phyloP scores from a whole-genome alignment of 1,139 yeast species.

The Spencermartinsiella ligniputridi region DNA sequence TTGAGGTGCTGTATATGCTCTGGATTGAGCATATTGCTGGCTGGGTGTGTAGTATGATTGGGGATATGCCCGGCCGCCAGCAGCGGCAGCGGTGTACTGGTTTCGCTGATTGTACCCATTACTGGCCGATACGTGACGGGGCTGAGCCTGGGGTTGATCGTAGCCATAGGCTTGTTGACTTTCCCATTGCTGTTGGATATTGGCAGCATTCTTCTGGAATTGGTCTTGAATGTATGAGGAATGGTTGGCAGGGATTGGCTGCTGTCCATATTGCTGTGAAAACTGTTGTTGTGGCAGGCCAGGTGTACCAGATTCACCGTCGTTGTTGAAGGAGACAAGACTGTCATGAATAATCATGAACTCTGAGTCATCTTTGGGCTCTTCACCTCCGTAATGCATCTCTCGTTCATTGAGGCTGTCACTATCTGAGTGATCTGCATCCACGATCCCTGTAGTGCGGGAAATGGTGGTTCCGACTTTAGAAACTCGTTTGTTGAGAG shows the following conservation, averaged over 20 bases:
- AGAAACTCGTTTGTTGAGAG: slow-evolving; percentile 23
- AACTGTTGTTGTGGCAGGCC: background rate
- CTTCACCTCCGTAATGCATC: slow-evolving; percentile 20
- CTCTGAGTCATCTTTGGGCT: slow-evolving; percentile 23
- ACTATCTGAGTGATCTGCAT: slow-evolving; percentile 16
- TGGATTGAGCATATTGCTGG: slow-evolving; percentile 6
- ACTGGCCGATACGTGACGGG: background rate
- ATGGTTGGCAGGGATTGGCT: background rate
- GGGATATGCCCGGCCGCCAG: slow-evolving; percentile 4
- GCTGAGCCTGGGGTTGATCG: background rate
- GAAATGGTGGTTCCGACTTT: slow-evolving; percentile 20
- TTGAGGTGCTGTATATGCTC: background rate
- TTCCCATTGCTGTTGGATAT: slow-evolving; percentile 12
- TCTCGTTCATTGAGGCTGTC: slow-evolving; percentile 16
- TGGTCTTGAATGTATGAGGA: slow-evolving; percentile 4
- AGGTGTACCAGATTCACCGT: slow-evolving; percentile 1
- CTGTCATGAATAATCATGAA: slow-evolving; percentile 25
- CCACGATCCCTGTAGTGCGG: slow-evolving; percentile 23
- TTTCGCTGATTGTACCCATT: background rate
- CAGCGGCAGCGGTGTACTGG: background rate
- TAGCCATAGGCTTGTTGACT: background rate
- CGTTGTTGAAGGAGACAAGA: slow-evolving; percentile 9
- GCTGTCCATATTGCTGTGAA: background rate
- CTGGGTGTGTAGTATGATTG: slow-evolving; percentile 8
- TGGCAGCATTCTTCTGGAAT: slow-evolving; percentile 10